Conservation (phyloP, 768 basidiomycete species). For the Nidula microcarpa region DNA sequence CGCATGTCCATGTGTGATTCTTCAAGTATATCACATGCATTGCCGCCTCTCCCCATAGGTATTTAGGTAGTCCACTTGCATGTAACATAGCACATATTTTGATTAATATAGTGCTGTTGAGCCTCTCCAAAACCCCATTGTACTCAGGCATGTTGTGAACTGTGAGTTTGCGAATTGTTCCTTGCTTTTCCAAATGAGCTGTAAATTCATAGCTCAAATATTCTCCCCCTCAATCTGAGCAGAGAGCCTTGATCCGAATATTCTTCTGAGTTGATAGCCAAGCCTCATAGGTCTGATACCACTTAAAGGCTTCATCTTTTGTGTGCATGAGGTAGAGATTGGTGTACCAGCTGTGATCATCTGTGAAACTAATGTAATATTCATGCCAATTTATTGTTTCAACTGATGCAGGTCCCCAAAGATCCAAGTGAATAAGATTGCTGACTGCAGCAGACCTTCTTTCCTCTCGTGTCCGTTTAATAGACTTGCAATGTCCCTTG, state of each 20-base stretch:
- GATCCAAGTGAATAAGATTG: conserved; percentile 23
- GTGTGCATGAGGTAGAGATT: conserved; percentile 12
- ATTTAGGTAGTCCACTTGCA: conserved; percentile 11
- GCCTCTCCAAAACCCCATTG: conserved; percentile 33
- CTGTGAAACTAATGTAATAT: conserved; percentile 27
- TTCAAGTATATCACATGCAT: conserved; percentile 10
- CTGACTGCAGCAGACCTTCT: conserved; percentile 4
- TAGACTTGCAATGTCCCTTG: conserved; percentile 16
- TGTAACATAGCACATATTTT: conserved; percentile 14
- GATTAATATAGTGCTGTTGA: conserved; percentile 22
- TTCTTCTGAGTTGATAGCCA: conserved; percentile 22
- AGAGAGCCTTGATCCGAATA: conserved; percentile 20
- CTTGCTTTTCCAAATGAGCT: conserved; percentile 16
- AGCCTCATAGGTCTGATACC: conserved; percentile 21
- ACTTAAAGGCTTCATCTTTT: conserved; percentile 17
- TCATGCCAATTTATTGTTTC: conserved; percentile 8
- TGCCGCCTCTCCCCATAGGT: conserved; percentile 20
- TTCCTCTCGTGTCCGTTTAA: conserved; percentile 7
- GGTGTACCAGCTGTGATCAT: conserved; percentile 18
- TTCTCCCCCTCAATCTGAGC: conserved; percentile 32
- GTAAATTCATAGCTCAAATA: conserved; percentile 25
- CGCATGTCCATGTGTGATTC: conserved; percentile 25
- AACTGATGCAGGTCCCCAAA: conserved; percentile 32
- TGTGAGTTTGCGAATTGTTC: conserved; percentile 26
- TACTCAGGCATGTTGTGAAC: conserved; percentile 28